Base-by-base conservation (phyloP, 83 land plant genomes). In the Isoetes engelmannii region DNA sequence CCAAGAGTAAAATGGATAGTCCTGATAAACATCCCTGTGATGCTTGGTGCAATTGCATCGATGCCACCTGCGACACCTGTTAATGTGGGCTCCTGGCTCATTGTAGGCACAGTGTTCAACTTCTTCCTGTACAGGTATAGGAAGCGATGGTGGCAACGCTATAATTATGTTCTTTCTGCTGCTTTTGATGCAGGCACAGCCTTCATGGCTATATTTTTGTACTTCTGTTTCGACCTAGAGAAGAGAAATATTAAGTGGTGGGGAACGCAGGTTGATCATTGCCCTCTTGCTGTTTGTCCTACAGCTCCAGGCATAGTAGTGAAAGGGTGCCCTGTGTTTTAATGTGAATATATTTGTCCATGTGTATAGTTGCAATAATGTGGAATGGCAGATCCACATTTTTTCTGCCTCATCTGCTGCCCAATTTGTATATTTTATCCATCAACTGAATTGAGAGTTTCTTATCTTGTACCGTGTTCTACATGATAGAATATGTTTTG, bases 41-140 rank as follows among this genome's bases (percentile, higher is more conserved):
- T 91, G 65, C 74, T 91, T 28, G 89, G 97, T 5, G 89, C 92
- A 48, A 82, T 87, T 0, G 81, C 74, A 5, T 55, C 43, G 71
- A 82, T 90, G 89, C 96, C 96, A 3, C 92, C 96, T 5, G 92
- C 92, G 0, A 83, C 85, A 12, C 84, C 92, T 0, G 92, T 90
- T 4, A 90, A 90, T 65, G 85, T 72, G 76, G 84, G 83, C 6
- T 77, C 77, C 6, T 90, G 96, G 92, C 73, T 84, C 17, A 17
- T 84, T 15, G 68, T 77, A 0, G 96, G 87, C 0, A 85, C 87
- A 72, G 61, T 87, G 5, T 83, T 84, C 4, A 84, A 84, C 1
- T 86, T 62, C 69, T 71, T 85, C 4, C 72, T 86, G 10, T 89
- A 67, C 55, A 76, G 77, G 65, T 86, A 86, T 51, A 47, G 74